Percentiles rank a stretch among this genome's conserved stretches.
Evolutionary conservation across 805 yeast genomes (phyloP).

Genomic region (Maudiozyma serrabonitensis): DNA sequence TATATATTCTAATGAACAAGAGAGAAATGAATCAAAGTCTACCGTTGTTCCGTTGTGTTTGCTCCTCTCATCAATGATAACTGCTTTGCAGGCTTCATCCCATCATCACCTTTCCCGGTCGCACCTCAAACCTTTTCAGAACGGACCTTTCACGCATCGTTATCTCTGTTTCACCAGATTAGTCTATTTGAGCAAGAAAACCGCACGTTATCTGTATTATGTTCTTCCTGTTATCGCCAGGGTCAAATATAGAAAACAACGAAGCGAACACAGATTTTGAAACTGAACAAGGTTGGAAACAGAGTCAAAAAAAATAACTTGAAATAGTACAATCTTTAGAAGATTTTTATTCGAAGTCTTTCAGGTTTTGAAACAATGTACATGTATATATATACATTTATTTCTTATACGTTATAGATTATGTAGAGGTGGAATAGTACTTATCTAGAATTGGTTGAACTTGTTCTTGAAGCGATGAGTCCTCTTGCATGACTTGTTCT

Average conservation of each 20-base stretch:
- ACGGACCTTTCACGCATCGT: not conserved
- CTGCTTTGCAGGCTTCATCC: too few species aligned
- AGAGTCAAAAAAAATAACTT: not conserved
- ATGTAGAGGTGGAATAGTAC: constrained; percentile 7
- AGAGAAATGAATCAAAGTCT: too few species aligned
- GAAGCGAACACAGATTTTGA: not conserved
- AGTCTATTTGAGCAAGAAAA: not conserved
- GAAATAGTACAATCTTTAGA: not conserved
- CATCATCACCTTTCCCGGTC: too few species aligned
- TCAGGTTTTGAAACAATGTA: too few species aligned
- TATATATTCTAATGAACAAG: too few species aligned
- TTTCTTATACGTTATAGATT: not conserved
- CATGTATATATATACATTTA: too few species aligned
- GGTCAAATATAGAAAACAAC: not conserved
- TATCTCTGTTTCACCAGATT: not conserved
- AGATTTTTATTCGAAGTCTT: too few species aligned
- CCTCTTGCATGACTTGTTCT: constrained; percentile 17
- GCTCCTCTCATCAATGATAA: too few species aligned
- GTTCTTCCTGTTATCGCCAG: not conserved
- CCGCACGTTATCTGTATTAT: not conserved
- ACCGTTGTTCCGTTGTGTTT: too few species aligned
- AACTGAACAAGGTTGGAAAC: not conserved
- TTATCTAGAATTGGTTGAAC: constrained; percentile 22
- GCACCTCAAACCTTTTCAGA: not conserved
- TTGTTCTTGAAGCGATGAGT: constrained; percentile 18